phyloP scores from a whole-genome alignment of 2,329 filamentous ascomycete species.

The Dactylella cylindrospora region DNA sequence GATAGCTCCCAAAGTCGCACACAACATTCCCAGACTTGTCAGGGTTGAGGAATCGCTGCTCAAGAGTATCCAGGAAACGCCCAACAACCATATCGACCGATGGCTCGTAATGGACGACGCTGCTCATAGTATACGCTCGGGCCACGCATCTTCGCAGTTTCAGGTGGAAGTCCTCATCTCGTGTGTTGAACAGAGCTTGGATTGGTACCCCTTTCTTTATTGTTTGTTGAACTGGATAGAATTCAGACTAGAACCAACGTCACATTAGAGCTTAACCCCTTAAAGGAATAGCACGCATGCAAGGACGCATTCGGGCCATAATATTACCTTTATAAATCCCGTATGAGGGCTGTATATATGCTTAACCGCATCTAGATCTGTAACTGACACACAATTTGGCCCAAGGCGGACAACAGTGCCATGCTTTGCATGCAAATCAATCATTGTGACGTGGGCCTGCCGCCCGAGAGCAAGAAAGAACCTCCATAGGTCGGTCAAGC shows the following conservation, averaged over 20 bases:
- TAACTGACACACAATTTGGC: slow-evolving; percentile 72
- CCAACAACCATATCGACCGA: slow-evolving; percentile 73
- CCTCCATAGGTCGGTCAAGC: slow-evolving; percentile 71
- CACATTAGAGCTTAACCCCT: background rate
- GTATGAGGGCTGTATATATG: slow-evolving; percentile 80
- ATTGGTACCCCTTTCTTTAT: slow-evolving; percentile 68
- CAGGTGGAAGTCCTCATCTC: slow-evolving; percentile 72
- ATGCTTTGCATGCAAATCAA: slow-evolving; percentile 68
- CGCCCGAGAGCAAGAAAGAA: slow-evolving; percentile 68
- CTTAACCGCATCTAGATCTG: slow-evolving; percentile 71
- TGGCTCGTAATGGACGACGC: slow-evolving; percentile 75
- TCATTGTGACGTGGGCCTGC: slow-evolving; percentile 67
- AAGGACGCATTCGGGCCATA: background rate
- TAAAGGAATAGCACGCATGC: slow-evolving; percentile 1
- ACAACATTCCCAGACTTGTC: slow-evolving; percentile 50
- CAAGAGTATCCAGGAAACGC: slow-evolving; percentile 18
- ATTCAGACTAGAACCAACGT: slow-evolving; percentile 63
- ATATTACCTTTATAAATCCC: slow-evolving; percentile 70
- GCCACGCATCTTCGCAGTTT: slow-evolving; percentile 74
- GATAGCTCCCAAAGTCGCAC: slow-evolving; percentile 45
- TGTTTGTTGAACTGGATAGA: slow-evolving; percentile 76
- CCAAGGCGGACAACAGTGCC: slow-evolving; percentile 74
- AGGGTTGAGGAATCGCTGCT: slow-evolving; percentile 52
- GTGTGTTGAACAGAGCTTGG: slow-evolving; percentile 74
- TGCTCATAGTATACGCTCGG: slow-evolving; percentile 74